Conservation (phyloP, 495 filamentous ascomycete species). For the Daldinia decipiens region DNA sequence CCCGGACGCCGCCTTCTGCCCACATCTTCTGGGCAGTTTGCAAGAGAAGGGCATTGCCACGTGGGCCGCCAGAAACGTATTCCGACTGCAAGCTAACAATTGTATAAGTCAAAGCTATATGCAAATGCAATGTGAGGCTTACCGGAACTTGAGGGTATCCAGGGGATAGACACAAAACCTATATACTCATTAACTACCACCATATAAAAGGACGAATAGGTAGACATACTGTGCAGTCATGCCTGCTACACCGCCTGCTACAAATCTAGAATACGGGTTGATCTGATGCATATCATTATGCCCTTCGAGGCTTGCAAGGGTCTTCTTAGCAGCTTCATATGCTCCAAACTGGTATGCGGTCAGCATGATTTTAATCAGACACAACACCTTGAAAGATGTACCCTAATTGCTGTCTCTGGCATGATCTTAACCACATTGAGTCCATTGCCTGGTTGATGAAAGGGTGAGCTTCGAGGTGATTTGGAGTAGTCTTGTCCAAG, state of each 20-base stretch:
- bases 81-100: constrained; percentile 85
- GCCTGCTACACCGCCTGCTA: constrained; percentile 88
- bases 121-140: constrained; percentile 45
- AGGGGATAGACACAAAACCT: constrained; percentile 95
- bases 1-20: constrained; percentile 72
- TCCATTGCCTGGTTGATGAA: constrained; percentile 77
- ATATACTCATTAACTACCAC: constrained; percentile 29
- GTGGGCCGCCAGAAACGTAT: constrained; percentile 83
- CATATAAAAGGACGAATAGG: constrained; percentile 11
- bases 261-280: constrained; percentile 83
- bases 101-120: constrained; percentile 28
- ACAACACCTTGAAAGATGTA: constrained; percentile 34
- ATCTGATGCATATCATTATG: constrained; percentile 84
- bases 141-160: constrained; percentile 94
- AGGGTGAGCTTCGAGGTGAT: constrained; percentile 20
- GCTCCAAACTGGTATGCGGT: constrained; percentile 75
- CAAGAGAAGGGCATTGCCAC: constrained; percentile 84
- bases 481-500: background rate
- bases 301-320: constrained; percentile 86
- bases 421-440: constrained; percentile 97
- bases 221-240: constrained; percentile 86
- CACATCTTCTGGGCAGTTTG: constrained; percentile 87
- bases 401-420: constrained; percentile 93
- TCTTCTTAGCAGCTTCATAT: constrained; percentile 93
- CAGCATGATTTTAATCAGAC: constrained; percentile 19